phyloP scores from a whole-genome alignment of 805 yeast species.

The Myxozyma kluyveri region DNA sequence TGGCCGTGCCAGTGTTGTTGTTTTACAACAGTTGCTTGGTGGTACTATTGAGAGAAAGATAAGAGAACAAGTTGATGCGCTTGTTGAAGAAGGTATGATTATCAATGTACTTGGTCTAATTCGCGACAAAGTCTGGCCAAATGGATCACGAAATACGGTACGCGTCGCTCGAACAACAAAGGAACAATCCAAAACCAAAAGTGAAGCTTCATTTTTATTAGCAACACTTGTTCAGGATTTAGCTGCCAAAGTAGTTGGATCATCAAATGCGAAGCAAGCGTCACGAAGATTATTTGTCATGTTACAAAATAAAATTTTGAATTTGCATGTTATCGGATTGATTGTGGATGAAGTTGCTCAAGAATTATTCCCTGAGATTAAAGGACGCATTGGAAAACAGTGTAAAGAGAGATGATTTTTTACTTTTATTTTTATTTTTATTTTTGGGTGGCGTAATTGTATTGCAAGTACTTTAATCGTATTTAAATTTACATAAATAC shows the following conservation, averaged over 20 bases:
- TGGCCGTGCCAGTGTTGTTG: slow-evolving; percentile 76
- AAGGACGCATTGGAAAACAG: neutral
- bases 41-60: slow-evolving; percentile 74
- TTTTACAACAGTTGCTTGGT: slow-evolving; percentile 82
- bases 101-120: slow-evolving; percentile 41
- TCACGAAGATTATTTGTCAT: slow-evolving; percentile 57
- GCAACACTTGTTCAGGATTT: slow-evolving; percentile 59
- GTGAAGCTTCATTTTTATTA: slow-evolving; percentile 58
- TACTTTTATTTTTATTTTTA: too few species aligned
- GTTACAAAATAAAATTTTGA: slow-evolving; percentile 71
- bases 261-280: slow-evolving; percentile 61
- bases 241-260: slow-evolving; percentile 72
- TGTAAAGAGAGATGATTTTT: too few species aligned
- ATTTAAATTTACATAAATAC: too few species aligned
- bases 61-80: slow-evolving; percentile 45
- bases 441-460: too few species aligned
- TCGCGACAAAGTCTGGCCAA: slow-evolving; percentile 38
- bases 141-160: slow-evolving; percentile 17
- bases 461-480: too few species aligned
- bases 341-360: slow-evolving; percentile 26
- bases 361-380: slow-evolving; percentile 26
- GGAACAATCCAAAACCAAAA: slow-evolving; percentile 53
- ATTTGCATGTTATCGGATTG: slow-evolving; percentile 53
- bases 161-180: slow-evolving; percentile 37
- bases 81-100: slow-evolving; percentile 48